Evolutionary conservation across 2,329 filamentous ascomycete genomes (phyloP), one percentile per base, ranked within the genome.

Genomic region (Cytospora piceae): DNA sequence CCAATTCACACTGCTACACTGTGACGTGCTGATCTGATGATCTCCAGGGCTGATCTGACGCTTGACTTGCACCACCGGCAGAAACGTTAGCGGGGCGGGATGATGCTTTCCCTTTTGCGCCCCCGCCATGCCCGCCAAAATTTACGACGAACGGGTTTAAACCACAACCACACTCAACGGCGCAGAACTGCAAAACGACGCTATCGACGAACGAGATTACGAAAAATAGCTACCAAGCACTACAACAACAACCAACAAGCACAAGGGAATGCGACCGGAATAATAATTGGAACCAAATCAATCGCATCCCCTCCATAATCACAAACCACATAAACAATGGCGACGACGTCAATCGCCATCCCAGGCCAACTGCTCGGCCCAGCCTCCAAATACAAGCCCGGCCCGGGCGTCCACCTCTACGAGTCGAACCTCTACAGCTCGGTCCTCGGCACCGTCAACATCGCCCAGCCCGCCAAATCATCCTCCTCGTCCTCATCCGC

Each of bases 351-450:
- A 2, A 75, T 93, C 71, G 91, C 90, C 63, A 84, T 96, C 57
- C 95, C 95, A 14, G 95, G 95, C 75, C 91, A 95, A 75, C 80
- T 88, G 55, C 86, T 99, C 51, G 94, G 91, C 34, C 79, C 89
- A 22, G 78, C 83, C 22, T 81, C 84, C 63, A 85, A 87, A 70
- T 94, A 90, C 77, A 79, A 84, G 51, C 85, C 93, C 32, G 94
- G 94, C 17, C 82, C 91, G 14, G 95, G 94, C 70, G 97, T 93
- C 0, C 93, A 98, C 77, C 83, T 96, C 70, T 85, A 92, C 78
- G 83, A 90, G 69, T 83, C 87, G 69, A 85, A 89, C 66, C 86
- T 97, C 71, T 90, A 90, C 76, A 89, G 94, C 67, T 97, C 94
- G 24, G 88, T 97, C 68, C 85, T 93, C 58, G 94, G 94, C 57